These are phyloP conservation scores for Phytophthora fragariaefolia DNA, from an alignment of 352 stramenopile genomes.

Conservation along the genomic window DNA sequence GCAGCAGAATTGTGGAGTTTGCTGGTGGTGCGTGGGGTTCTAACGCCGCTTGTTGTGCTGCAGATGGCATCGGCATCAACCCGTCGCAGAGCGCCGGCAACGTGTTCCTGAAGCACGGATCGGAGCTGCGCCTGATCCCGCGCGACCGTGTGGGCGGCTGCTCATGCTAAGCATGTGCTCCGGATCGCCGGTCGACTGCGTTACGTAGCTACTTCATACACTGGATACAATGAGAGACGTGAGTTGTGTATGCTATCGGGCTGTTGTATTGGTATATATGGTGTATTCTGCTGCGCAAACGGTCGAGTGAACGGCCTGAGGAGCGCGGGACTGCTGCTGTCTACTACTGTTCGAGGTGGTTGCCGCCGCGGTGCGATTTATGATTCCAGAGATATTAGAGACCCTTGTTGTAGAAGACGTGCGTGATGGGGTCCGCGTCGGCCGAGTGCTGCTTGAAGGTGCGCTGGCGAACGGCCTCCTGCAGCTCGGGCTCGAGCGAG, in stretches of 20 bases:
- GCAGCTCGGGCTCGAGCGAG: conserved; percentile 70
- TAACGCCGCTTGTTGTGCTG: conserved; percentile 19
- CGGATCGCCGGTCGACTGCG: not conserved
- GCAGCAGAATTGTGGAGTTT: not conserved
- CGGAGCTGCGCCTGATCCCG: conserved; percentile 84
- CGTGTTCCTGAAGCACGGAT: conserved; percentile 87
- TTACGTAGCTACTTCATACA: conserved; percentile 1
- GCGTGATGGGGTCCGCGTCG: conserved; percentile 42
- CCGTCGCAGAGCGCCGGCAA: conserved; percentile 80
- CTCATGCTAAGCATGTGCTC: conserved; percentile 18
- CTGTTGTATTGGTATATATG: conserved; percentile 38
- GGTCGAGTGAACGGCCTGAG: conserved; percentile 24
- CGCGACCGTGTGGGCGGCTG: conserved; percentile 77
- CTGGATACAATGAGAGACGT: conserved; percentile 5
- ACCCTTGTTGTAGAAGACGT: conserved; percentile 86
- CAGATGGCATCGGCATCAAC: conserved; percentile 90
- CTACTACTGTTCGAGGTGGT: conserved; percentile 1
- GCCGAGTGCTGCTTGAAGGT: conserved; percentile 50
- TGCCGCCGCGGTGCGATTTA: conserved; percentile 7
- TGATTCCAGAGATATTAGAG: conserved; percentile 41
- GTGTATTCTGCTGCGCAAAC: conserved; percentile 31
- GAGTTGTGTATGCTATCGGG: conserved; percentile 23
- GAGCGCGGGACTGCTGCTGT: not conserved
- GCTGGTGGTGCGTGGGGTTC: conserved; percentile 1
- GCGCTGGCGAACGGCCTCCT: conserved; percentile 54